Percentiles rank a stretch among this genome's conserved stretches.
Evolutionary conservation across 2,329 filamentous ascomycete genomes (phyloP).

Genomic region (Berkeleyomyces basicola): DNA sequence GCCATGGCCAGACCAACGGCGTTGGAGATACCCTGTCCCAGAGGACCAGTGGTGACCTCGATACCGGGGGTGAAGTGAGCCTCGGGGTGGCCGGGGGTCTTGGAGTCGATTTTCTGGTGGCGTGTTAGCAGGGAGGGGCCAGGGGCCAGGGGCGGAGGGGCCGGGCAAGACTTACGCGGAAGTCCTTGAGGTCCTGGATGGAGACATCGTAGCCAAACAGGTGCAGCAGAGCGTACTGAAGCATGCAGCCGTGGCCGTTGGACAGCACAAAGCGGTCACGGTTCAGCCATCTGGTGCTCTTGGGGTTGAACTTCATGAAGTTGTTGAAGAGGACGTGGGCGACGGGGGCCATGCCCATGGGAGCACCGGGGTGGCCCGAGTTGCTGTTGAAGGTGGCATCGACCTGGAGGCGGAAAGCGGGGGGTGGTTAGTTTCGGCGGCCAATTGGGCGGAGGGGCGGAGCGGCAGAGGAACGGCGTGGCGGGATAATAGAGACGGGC

Average conservation of each 20-base stretch:
- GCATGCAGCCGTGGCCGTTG: constrained; percentile 98
- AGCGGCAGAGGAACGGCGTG: constrained; percentile 14
- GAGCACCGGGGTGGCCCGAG: constrained; percentile 96
- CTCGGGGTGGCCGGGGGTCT: constrained; percentile 92
- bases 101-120: constrained; percentile 40
- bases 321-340: constrained; percentile 97
- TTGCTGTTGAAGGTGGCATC: constrained; percentile 95
- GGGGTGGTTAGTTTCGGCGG: constrained; percentile 14
- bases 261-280: constrained; percentile 97
- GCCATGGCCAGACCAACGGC: constrained; percentile 96
- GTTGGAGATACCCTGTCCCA: constrained; percentile 94
- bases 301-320: constrained; percentile 99
- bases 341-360: constrained; percentile 87
- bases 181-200: constrained; percentile 85
- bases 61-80: constrained; percentile 90
- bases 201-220: constrained; percentile 78
- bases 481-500: background rate
- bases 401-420: constrained; percentile 40
- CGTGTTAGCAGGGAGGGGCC: constrained; percentile 4
- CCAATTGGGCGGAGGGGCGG: constrained; percentile 12
- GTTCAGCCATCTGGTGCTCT: constrained; percentile 95
- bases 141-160: background rate
- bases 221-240: constrained; percentile 96
- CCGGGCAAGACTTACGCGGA: constrained; percentile 55
- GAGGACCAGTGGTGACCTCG: constrained; percentile 94